Conservation (phyloP, 2,329 filamentous ascomycete species). For the Ophiostoma ulmi region DNA sequence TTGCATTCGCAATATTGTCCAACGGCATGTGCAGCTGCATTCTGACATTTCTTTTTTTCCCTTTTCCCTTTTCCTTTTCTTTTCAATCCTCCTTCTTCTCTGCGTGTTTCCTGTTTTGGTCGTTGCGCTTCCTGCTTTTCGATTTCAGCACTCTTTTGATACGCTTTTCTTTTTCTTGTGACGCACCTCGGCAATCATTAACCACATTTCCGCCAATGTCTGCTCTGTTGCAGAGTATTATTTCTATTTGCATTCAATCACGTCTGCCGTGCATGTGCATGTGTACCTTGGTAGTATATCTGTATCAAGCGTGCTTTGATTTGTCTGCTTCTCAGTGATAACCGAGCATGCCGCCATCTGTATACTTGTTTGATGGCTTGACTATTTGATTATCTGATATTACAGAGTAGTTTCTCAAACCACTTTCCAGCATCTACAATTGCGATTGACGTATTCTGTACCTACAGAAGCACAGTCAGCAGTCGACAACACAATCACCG, state of each 20-base stretch:
- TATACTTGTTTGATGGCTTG: neutral
- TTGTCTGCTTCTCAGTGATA: neutral
- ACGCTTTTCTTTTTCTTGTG: no score
- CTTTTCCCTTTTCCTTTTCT: neutral
- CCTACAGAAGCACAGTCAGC: no score
- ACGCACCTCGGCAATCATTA: no score
- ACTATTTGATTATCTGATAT: no score
- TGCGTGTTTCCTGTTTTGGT: neutral
- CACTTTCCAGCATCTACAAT: no score
- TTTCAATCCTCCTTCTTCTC: neutral
- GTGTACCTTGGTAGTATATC: neutral
- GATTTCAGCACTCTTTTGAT: neutral
- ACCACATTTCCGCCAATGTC: no score
- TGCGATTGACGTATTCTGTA: no score
- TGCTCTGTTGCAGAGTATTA: neutral
- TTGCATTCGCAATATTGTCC: neutral
- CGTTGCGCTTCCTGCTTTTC: neutral
- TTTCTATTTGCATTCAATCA: constrained; percentile 1
- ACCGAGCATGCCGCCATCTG: neutral
- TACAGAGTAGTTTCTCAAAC: no score
- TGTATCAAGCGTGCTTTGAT: neutral
- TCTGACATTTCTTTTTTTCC: no score
- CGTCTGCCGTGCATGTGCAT: neutral
- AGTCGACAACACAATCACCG: no score
- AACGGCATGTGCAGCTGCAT: neutral